These are phyloP conservation scores for Emergomyces orientalis DNA, from an alignment of 2,329 filamentous ascomycete genomes.

Conservation along the genomic window DNA sequence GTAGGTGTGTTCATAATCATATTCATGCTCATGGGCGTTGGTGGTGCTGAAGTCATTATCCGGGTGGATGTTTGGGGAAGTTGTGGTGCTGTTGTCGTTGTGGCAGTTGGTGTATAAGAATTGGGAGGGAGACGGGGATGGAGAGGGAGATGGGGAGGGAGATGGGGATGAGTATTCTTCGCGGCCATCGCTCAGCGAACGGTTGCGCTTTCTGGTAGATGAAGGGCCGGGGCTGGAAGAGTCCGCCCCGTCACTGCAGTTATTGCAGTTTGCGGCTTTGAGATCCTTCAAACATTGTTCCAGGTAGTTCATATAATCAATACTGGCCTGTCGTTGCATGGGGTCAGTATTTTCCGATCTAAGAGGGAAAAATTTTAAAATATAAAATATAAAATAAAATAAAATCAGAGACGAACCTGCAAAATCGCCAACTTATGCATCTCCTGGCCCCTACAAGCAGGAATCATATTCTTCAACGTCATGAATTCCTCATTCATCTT, in stretches of 20 bases:
- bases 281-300: conserved; percentile 78
- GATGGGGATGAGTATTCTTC: conserved; percentile 13
- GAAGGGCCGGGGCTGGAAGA: conserved; percentile 12
- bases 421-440: conserved; percentile 98
- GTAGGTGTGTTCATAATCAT: conserved; percentile 1
- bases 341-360: conserved; percentile 8
- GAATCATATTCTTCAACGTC: conserved; percentile 88
- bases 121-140: conserved; percentile 4
- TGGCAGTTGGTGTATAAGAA: neutral
- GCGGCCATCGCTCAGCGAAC: conserved; percentile 10
- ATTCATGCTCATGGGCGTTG: neutral
- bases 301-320: conserved; percentile 91
- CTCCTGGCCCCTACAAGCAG: conserved; percentile 81
- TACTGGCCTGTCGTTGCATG: conserved; percentile 59
- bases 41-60: neutral
- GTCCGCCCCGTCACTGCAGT: neutral
- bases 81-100: neutral
- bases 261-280: conserved; percentile 45
- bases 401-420: conserved; percentile 52
- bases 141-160: conserved; percentile 7
- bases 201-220: conserved; percentile 7
- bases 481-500: conserved; percentile 99
- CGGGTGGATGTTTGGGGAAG: neutral
- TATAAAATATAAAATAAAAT: conserved; percentile 6
- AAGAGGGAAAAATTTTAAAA: too few species aligned